phyloP scores from a whole-genome alignment of 2,329 filamentous ascomycete genomes.

The Stagonosporopsis rhizophila region DNA sequence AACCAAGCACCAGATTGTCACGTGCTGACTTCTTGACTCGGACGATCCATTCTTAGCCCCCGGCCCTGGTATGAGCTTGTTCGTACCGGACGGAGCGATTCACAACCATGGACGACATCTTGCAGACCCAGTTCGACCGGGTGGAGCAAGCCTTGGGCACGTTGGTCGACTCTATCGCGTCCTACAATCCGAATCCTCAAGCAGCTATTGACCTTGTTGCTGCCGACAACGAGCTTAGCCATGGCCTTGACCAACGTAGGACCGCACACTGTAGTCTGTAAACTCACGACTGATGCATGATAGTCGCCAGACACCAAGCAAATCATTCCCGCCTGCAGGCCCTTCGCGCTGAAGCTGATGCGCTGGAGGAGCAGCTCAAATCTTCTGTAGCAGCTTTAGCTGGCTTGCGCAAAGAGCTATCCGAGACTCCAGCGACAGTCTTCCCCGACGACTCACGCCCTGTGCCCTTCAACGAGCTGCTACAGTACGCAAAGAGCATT shows the following conservation, averaged over 20 bases:
- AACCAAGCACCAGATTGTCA: conserved; percentile 3
- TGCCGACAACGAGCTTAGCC: conserved; percentile 72
- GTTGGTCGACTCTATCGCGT: conserved; percentile 79
- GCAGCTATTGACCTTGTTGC: conserved; percentile 73
- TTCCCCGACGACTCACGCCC: conserved; percentile 52
- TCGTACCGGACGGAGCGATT: conserved; percentile 9
- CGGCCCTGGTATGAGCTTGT: conserved; percentile 15
- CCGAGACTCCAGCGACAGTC: conserved; percentile 53
- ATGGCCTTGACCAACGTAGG: conserved; percentile 70
- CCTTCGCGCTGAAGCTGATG: conserved; percentile 70
- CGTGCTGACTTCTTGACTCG: conserved; percentile 9
- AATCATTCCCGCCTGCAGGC: conserved; percentile 73
- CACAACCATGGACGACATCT: conserved; percentile 51
- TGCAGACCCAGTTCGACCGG: conserved; percentile 55
- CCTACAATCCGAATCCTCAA: conserved; percentile 76
- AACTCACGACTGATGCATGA: conserved; percentile 13
- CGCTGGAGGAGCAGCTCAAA: conserved; percentile 75
- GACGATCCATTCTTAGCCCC: conserved; percentile 7
- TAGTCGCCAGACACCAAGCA: conserved; percentile 76
- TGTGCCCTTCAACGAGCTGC: conserved; percentile 74
- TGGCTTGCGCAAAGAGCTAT: conserved; percentile 74
- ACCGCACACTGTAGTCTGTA: not conserved
- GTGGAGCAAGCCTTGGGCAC: conserved; percentile 63
- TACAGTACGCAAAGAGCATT: conserved; percentile 80
- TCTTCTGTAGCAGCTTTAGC: conserved; percentile 74